Percentiles rank a stretch among this genome's conserved stretches.
These are phyloP conservation scores for Malus hybrid DNA, from an alignment of 331 rosid species.

Conservation along the genomic window DNA sequence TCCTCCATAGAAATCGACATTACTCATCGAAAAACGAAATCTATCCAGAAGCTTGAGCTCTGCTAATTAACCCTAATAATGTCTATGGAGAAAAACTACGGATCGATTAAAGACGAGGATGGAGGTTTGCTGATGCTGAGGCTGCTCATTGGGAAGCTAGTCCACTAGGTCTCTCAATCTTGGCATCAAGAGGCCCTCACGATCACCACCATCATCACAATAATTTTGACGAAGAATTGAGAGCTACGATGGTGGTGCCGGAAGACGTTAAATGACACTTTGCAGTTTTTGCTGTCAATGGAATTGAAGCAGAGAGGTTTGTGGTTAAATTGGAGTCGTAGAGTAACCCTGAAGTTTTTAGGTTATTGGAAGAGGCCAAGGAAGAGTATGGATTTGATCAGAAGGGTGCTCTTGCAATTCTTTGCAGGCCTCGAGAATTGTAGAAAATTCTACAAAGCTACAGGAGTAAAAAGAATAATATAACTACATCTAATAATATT, in stretches of 20 bases:
- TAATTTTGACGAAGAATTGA: too few relatives aligned
- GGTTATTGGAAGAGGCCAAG: slow-evolving; percentile 20
- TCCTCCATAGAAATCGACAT: background rate
- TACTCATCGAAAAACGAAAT: too few relatives aligned
- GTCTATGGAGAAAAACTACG: background rate
- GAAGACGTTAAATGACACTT: slow-evolving; percentile 57
- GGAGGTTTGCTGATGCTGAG: slow-evolving; percentile 9
- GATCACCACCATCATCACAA: background rate
- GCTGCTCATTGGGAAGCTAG: slow-evolving; percentile 35
- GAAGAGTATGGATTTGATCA: slow-evolving; percentile 67
- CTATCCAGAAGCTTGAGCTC: too few relatives aligned
- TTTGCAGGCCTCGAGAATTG: slow-evolving; percentile 51
- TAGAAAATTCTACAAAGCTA: slow-evolving; percentile 32
- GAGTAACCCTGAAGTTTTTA: slow-evolving; percentile 21
- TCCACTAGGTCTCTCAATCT: slow-evolving; percentile 26
- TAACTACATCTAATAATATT: too few relatives aligned
- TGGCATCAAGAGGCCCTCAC: slow-evolving; percentile 18
- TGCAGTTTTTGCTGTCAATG: slow-evolving; percentile 53
- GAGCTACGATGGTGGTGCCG: slow-evolving; percentile 15
- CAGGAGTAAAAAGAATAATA: too few relatives aligned
- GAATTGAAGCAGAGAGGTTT: slow-evolving; percentile 52
- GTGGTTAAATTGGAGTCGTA: slow-evolving; percentile 43
- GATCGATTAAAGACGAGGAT: background rate
- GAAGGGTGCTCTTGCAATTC: slow-evolving; percentile 57
- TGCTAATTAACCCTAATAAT: background rate